A percentile compares a stretch with the other conserved stretches of the same genome.
Conservation (phyloP, 331 rosid species). For the Malus hybrid region DNA sequence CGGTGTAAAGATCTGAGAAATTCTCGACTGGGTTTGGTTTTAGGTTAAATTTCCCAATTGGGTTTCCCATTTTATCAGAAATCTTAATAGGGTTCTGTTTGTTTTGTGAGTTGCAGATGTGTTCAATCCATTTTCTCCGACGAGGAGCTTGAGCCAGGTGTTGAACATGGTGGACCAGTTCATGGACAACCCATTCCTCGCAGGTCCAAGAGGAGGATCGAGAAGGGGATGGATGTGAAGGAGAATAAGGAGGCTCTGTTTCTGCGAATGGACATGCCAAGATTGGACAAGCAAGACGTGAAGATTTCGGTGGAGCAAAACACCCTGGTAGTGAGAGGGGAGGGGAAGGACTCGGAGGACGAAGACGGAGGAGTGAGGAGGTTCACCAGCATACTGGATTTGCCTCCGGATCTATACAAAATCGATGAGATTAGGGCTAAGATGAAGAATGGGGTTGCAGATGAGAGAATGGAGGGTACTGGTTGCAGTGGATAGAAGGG, state of each 20-base stretch:
- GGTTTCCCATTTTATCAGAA: neutral
- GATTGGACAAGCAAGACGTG: constrained; percentile 55
- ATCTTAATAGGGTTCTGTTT: neutral
- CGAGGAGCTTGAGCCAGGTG: constrained; percentile 58
- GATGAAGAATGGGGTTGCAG: too few relatives aligned
- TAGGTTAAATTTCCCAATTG: neutral
- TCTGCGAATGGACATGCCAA: constrained; percentile 73
- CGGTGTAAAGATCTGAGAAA: too few relatives aligned
- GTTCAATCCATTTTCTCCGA: constrained; percentile 50
- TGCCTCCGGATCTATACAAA: neutral
- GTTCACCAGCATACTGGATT: too few relatives aligned
- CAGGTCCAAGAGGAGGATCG: constrained; percentile 59
- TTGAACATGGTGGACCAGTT: constrained; percentile 69
- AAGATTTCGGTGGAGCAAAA: constrained; percentile 64
- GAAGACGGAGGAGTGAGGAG: constrained; percentile 2
- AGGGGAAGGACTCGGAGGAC: constrained; percentile 32
- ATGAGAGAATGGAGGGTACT: too few relatives aligned
- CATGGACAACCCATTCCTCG: constrained; percentile 39
- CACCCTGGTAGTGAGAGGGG: constrained; percentile 52
- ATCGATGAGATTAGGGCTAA: too few relatives aligned
- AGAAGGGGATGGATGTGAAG: constrained; percentile 58
- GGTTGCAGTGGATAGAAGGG: too few relatives aligned
- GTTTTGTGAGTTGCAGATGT: constrained; percentile 29
- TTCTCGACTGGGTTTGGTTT: neutral
- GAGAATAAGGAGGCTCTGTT: constrained; percentile 44